Evolutionary conservation across 2,329 filamentous ascomycete species (phyloP).

Genomic region (Trichoderma oligosporum): DNA sequence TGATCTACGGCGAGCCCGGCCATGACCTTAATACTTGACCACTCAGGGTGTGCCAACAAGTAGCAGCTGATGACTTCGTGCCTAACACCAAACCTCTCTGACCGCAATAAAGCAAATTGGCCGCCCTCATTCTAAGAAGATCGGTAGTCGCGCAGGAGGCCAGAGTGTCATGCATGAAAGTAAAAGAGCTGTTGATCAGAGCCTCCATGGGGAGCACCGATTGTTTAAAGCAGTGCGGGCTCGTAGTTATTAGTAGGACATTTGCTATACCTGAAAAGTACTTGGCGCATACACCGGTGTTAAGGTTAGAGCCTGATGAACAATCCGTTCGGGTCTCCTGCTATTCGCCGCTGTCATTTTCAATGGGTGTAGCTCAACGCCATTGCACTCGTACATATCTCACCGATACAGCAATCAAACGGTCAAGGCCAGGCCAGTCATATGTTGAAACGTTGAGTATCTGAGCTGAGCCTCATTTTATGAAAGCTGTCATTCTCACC

Average conservation of each 20-base stretch:
- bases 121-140: neutral
- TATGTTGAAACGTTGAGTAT: neutral
- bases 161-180: neutral
- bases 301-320: neutral
- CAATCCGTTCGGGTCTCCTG: neutral
- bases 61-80: neutral
- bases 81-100: neutral
- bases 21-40: neutral
- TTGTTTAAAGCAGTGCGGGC: too few relatives aligned
- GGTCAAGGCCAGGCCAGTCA: conserved; percentile 5
- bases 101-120: neutral
- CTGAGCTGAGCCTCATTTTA: conserved; percentile 1
- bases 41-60: neutral
- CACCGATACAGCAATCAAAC: neutral
- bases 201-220: neutral
- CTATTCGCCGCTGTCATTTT: neutral
- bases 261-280: neutral
- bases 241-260: neutral
- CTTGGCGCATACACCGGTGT: neutral
- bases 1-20: neutral
- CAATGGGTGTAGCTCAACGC: neutral
- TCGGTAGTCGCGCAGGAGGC: neutral
- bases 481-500: neutral
- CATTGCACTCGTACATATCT: neutral
- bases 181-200: neutral